Evolutionary conservation across 179 eudicot species (phyloP).

Genomic region (Actinidia polygama): DNA sequence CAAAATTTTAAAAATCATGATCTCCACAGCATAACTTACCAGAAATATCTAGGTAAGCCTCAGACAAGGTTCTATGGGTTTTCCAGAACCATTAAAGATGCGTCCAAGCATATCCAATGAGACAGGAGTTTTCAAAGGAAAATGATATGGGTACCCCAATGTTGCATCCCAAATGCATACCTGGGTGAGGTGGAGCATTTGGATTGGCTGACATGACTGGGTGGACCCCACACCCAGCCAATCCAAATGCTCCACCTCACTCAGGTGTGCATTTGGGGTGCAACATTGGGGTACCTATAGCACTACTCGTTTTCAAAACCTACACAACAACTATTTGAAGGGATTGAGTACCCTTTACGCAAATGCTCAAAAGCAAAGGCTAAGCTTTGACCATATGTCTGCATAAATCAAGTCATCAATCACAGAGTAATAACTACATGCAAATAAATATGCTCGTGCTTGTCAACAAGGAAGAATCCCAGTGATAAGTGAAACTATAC

Average conservation of each 20-base stretch:
- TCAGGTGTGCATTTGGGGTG: too few relatives aligned
- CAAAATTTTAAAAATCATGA: neutral
- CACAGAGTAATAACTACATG: neutral
- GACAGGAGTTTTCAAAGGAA: slow-evolving; percentile 96
- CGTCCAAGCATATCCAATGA: slow-evolving; percentile 99
- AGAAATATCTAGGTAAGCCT: slow-evolving; percentile 97
- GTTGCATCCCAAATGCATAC: too few relatives aligned
- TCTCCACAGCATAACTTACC: slow-evolving; percentile 49
- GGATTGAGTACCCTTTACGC: slow-evolving; percentile 9
- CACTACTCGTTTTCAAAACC: slow-evolving; percentile 97
- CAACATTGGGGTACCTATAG: too few relatives aligned
- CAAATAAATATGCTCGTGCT: neutral
- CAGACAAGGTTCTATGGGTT: slow-evolving; percentile 98
- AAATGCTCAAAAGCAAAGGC: neutral
- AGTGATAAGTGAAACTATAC: neutral
- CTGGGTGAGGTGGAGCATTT: too few relatives aligned
- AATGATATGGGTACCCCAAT: too few relatives aligned
- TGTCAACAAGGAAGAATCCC: neutral
- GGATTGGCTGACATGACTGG: too few relatives aligned
- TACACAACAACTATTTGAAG: slow-evolving; percentile 31
- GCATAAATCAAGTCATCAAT: neutral
- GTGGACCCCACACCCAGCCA: too few relatives aligned
- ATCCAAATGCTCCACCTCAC: too few relatives aligned
- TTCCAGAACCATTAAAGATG: slow-evolving; percentile 96
- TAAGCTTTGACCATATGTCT: neutral